These are phyloP conservation scores for Fagus sylvatica DNA, from an alignment of 306 rosid species.

Conservation along the genomic window DNA sequence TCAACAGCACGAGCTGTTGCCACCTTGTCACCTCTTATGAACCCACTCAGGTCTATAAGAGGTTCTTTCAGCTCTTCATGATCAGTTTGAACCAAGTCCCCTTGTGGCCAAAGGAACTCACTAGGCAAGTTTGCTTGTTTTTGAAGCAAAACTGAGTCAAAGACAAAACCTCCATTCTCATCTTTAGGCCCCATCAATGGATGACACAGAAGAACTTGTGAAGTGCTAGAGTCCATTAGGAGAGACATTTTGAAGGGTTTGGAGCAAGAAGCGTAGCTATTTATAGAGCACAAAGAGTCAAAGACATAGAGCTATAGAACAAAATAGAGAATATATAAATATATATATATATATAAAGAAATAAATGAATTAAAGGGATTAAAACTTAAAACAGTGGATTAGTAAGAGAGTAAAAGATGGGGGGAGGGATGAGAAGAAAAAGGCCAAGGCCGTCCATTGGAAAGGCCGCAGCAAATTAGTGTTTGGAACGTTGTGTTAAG, in stretches of 20 bases:
- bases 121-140: constrained; percentile 39
- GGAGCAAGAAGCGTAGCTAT: neutral
- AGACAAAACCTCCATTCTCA: constrained; percentile 21
- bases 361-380: neutral
- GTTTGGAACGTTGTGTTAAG: constrained; percentile 1
- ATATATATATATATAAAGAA: no score
- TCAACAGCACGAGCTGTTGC: constrained; percentile 37
- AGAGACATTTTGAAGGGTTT: constrained; percentile 14
- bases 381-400: neutral
- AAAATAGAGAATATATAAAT: neutral
- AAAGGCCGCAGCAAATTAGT: constrained; percentile 17
- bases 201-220: constrained; percentile 12
- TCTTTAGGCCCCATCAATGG: constrained; percentile 19
- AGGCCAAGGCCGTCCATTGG: constrained; percentile 38
- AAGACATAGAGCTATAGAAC: neutral
- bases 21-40: constrained; percentile 35
- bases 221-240: constrained; percentile 30
- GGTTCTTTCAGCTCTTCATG: constrained; percentile 56
- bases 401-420: neutral
- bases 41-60: constrained; percentile 41
- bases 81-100: constrained; percentile 25
- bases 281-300: neutral
- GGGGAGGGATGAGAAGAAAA: neutral
- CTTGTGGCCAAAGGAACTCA: constrained; percentile 51
- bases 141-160: constrained; percentile 32